Evolutionary conservation across 2,329 filamentous ascomycete species (phyloP).

Genomic region (Ampelomyces quisqualis): DNA sequence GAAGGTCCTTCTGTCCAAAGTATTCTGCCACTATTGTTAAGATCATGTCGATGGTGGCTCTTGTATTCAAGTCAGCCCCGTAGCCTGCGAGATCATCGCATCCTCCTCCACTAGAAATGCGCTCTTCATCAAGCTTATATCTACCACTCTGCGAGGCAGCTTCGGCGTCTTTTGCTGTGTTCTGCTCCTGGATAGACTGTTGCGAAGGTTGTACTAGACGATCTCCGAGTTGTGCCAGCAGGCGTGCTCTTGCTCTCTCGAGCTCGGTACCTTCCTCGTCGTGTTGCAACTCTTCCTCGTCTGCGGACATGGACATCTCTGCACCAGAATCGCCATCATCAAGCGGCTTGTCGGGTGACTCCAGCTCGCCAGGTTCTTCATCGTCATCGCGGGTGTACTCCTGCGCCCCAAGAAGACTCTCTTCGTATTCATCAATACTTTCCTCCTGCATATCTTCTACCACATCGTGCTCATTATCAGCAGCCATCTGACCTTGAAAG

Average conservation of each 20-base stretch:
- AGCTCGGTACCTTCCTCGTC: constrained; percentile 38
- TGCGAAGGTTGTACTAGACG: constrained; percentile 26
- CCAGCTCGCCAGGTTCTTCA: background rate
- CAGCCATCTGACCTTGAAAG: background rate
- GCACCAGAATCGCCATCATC: constrained; percentile 10
- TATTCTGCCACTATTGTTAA: constrained; percentile 83
- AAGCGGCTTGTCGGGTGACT: background rate
- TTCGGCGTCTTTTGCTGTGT: background rate
- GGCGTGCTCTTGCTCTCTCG: constrained; percentile 52
- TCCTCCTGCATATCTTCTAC: constrained; percentile 4
- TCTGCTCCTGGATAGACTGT: constrained; percentile 3
- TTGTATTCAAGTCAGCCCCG: constrained; percentile 48
- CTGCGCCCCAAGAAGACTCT: too few species aligned
- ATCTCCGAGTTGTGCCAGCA: constrained; percentile 47
- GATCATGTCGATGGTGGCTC: constrained; percentile 87
- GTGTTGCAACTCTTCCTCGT: constrained; percentile 14
- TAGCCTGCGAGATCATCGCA: background rate
- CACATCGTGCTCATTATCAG: too few species aligned
- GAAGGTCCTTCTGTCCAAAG: constrained; percentile 84
- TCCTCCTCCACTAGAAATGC: too few species aligned
- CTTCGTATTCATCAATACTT: constrained; percentile 2
- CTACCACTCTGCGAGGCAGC: too few species aligned
- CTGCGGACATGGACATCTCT: constrained; percentile 26
- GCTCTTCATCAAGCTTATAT: too few species aligned
- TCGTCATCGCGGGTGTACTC: too few species aligned